Conservation (phyloP, 495 filamentous ascomycete genomes). For the Penicillium dipodomyicola region DNA sequence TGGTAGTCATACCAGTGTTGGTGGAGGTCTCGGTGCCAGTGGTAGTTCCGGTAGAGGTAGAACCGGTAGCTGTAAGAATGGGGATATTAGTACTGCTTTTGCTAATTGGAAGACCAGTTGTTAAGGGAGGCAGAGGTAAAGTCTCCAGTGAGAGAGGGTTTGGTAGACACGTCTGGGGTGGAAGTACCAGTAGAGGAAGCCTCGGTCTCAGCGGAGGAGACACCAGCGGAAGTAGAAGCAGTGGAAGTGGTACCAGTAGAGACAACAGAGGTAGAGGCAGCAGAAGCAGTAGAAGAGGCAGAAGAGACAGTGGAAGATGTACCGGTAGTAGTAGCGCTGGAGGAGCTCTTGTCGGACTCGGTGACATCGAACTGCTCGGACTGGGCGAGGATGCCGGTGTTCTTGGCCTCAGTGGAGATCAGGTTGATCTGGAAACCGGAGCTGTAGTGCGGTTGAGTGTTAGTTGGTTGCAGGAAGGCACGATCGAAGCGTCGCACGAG, state of each 20-base stretch:
- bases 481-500: neutral
- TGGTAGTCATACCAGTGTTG: conserved; percentile 12
- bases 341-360: conserved; percentile 17
- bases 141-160: neutral
- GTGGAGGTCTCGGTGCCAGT: conserved; percentile 9
- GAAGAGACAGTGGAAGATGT: conserved; percentile 9
- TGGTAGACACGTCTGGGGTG: neutral
- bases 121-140: neutral
- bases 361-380: conserved; percentile 40
- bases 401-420: conserved; percentile 25
- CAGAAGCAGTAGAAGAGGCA: neutral
- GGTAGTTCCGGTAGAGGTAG: conserved; percentile 2
- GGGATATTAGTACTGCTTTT: neutral
- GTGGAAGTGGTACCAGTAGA: conserved; percentile 2
- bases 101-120: neutral
- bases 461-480: neutral
- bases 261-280: conserved; percentile 6
- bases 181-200: conserved; percentile 13
- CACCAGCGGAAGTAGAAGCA: conserved; percentile 3
- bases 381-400: conserved; percentile 45
- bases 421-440: conserved; percentile 44
- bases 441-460: conserved; percentile 17
- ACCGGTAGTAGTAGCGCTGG: conserved; percentile 16
- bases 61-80: neutral
- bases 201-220: conserved; percentile 12